These are phyloP conservation scores for Immersiporthe knoxdaviesiana DNA, from an alignment of 2,329 filamentous ascomycete species.

Conservation along the genomic window DNA sequence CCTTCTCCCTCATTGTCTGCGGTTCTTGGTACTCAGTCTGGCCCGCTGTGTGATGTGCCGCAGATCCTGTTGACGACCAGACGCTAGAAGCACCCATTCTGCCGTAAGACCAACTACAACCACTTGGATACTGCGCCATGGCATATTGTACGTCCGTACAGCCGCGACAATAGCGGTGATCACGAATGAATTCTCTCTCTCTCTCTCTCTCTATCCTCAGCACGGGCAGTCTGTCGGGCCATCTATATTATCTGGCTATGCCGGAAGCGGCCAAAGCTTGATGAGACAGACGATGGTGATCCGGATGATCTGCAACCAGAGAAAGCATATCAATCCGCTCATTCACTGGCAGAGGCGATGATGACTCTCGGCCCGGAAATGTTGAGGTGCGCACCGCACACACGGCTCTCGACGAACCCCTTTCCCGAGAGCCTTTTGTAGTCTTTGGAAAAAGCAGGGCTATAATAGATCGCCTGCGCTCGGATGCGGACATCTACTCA, in stretches of 20 bases:
- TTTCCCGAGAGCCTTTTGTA: not conserved
- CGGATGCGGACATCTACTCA: not conserved
- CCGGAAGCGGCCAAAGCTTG: not conserved
- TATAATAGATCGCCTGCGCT: not conserved
- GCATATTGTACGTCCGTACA: not conserved
- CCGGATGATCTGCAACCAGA: not conserved
- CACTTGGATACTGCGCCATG: not conserved
- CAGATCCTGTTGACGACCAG: slow-evolving; percentile 28
- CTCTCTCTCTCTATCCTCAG: not conserved
- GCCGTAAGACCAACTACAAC: not conserved
- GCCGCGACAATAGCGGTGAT: not conserved
- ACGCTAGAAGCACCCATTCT: slow-evolving; percentile 21
- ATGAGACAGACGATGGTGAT: slow-evolving; percentile 5
- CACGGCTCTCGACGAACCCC: not conserved
- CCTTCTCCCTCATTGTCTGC: not conserved
- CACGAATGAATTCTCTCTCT: not conserved
- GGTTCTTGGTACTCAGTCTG: slow-evolving; percentile 1
- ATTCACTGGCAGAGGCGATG: not conserved
- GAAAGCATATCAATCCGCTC: not conserved
- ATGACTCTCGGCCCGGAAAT: not conserved
- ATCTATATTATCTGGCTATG: not conserved
- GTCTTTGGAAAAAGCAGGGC: not conserved
- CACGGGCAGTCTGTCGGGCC: not conserved
- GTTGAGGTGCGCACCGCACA: not conserved
- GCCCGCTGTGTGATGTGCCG: slow-evolving; percentile 30